A percentile compares a stretch with the other conserved stretches of the same genome.
These are phyloP conservation scores for Sclerotinia subarctica DNA, from an alignment of 2,329 filamentous ascomycete genomes.

Conservation along the genomic window DNA sequence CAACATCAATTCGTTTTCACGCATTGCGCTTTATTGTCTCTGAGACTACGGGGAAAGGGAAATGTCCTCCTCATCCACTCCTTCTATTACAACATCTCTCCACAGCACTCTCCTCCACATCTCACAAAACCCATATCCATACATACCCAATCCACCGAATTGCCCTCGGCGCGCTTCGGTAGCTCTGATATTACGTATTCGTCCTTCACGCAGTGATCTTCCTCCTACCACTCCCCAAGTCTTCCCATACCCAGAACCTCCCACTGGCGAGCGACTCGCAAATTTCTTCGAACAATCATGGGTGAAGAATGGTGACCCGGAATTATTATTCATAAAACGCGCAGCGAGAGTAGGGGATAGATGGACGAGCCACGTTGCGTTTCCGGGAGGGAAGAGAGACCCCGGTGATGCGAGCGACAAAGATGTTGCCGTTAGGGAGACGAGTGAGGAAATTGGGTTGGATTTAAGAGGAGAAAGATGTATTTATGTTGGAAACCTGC, in stretches of 20 bases:
- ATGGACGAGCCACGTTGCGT: conserved; percentile 67
- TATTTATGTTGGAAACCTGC: conserved; percentile 57
- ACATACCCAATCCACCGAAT: conserved; percentile 45
- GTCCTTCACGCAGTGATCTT: conserved; percentile 55
- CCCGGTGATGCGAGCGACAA: conserved; percentile 60
- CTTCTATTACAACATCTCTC: conserved; percentile 32
- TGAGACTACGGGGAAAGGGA: conserved; percentile 7
- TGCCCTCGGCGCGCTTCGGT: conserved; percentile 56
- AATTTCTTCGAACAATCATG: conserved; percentile 62
- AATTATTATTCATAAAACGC: conserved; percentile 69
- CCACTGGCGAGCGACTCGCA: conserved; percentile 36
- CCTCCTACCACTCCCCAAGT: conserved; percentile 39
- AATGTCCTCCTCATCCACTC: conserved; percentile 20
- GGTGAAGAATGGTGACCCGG: conserved; percentile 63
- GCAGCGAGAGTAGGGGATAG: conserved; percentile 62
- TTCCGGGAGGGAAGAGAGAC: conserved; percentile 66
- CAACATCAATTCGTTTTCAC: background rate
- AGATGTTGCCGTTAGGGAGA: conserved; percentile 61
- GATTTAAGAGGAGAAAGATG: conserved; percentile 50
- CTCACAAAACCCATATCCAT: conserved; percentile 46
- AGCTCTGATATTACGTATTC: conserved; percentile 60
- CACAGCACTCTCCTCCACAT: conserved; percentile 38
- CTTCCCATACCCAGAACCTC: conserved; percentile 23
- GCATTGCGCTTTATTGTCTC: background rate
- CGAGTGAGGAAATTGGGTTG: conserved; percentile 63